Evolutionary conservation across 768 basidiomycete genomes (phyloP), one percentile per base, ranked within the genome.

Genomic region (Artomyces pyxidatus): DNA sequence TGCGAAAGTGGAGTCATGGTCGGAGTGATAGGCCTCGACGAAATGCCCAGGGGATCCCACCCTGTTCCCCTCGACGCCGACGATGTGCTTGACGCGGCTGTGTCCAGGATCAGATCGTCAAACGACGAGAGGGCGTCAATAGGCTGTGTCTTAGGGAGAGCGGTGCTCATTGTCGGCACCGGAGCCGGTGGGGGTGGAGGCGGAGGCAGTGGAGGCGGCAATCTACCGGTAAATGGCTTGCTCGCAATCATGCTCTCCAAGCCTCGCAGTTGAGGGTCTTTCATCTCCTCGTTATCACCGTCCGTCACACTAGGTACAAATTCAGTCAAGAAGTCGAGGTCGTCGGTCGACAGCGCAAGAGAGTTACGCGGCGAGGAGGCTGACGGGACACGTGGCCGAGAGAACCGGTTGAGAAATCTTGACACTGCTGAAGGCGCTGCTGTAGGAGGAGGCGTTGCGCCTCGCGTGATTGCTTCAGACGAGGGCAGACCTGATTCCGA

Each of bases 261-360:
- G 16, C 64, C 66, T 48, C 63, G 65, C 17, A 75, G 53, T 30
- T 67, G 60, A 32, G 54, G 50, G 21, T 59, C 63, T 11, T 69
- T 62, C 26, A 67, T 64, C 16, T 65, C 60, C 17, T 66, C 65
- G 4, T 65, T 64, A 14, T 53, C 52, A 14, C 66, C 71, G 48
- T 79, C 77, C 42, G 56, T 61, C 10, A 71, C 73, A 53, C 74
- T 76, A 3, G 84, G 83, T 9, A 77, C 83, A 48, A 69, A 71
- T 61, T 82, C 85, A 28, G 78, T 78, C 17, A 95, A 71, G 60
- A 86, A 93, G 55, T 89, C 84, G 25, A 95, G 71, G 61, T 95
- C 92, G 50, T 88, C 81, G 1, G 77, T 71, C 14, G 88, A 88
- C 16, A 94, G 72, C 11, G 88, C 76, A 28, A 93, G 63, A 26